Conservation (phyloP, 2,329 filamentous ascomycete species). For the Sodiomyces alkalinus region DNA sequence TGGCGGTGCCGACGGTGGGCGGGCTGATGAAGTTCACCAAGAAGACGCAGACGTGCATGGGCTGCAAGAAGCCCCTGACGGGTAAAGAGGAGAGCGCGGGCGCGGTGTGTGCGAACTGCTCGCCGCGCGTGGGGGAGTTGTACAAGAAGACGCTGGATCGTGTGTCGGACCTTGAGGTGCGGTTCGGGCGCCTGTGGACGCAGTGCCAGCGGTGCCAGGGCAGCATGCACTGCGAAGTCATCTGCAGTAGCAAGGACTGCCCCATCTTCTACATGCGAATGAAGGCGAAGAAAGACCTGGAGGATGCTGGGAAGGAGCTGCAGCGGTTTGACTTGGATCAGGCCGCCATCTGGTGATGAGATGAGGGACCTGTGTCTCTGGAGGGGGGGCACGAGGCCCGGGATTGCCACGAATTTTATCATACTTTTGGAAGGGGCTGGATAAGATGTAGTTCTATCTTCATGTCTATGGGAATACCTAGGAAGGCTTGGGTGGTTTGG, state of each 20-base stretch:
- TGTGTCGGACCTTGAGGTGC: slow-evolving; percentile 81
- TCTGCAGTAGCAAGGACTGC: slow-evolving; percentile 90
- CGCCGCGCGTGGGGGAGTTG: slow-evolving; percentile 73
- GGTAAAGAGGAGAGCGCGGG: slow-evolving; percentile 66
- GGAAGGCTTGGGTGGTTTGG: no score
- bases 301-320: slow-evolving; percentile 85
- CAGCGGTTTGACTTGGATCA: slow-evolving; percentile 77
- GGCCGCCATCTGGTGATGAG: slow-evolving; percentile 47
- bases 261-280: slow-evolving; percentile 99
- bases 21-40: slow-evolving; percentile 98
- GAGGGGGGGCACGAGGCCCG: no score
- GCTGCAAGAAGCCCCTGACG: slow-evolving; percentile 89
- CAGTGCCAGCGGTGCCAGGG: slow-evolving; percentile 97
- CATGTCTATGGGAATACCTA: no score
- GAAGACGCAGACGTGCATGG: slow-evolving; percentile 97
- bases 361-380: no score
- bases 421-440: no score
- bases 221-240: slow-evolving; percentile 96
- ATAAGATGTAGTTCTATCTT: no score
- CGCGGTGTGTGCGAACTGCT: slow-evolving; percentile 78
- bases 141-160: slow-evolving; percentile 85
- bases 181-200: slow-evolving; percentile 89
- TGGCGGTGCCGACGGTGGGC: slow-evolving; percentile 79
- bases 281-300: slow-evolving; percentile 98
- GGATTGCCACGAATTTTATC: no score